These are phyloP conservation scores for Aspergillus fructus DNA, from an alignment of 2,329 filamentous ascomycete species.

Conservation along the genomic window DNA sequence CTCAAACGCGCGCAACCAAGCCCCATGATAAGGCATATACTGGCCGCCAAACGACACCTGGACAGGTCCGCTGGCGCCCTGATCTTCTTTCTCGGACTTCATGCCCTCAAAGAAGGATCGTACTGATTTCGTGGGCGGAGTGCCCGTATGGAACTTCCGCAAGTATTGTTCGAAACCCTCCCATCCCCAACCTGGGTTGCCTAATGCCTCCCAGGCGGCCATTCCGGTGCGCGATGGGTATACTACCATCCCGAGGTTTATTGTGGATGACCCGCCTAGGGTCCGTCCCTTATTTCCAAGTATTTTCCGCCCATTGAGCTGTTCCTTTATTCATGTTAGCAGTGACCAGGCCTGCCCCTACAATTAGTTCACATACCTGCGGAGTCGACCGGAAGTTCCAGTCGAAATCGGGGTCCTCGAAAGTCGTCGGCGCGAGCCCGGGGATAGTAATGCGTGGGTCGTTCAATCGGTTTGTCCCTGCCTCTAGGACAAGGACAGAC, in stretches of 20 bases:
- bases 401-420: constrained; percentile 24
- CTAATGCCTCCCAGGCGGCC: constrained; percentile 47
- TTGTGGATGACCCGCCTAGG: constrained; percentile 49
- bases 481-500: constrained; percentile 31
- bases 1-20: constrained; percentile 18
- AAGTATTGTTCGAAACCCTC: constrained; percentile 51
- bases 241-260: constrained; percentile 41
- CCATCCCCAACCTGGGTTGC: constrained; percentile 48
- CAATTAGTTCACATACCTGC: constrained; percentile 5
- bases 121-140: constrained; percentile 18
- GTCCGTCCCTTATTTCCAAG: constrained; percentile 48
- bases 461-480: constrained; percentile 22
- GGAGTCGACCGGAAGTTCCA: constrained; percentile 26
- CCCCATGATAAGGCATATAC: constrained; percentile 18
- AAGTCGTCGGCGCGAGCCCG: constrained; percentile 18
- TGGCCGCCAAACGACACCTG: constrained; percentile 19
- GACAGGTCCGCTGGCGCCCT: constrained; percentile 22
- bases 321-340: neutral
- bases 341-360: neutral
- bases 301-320: constrained; percentile 43
- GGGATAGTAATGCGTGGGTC: constrained; percentile 26
- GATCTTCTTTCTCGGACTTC: constrained; percentile 23
- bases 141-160: constrained; percentile 39
- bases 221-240: constrained; percentile 38
- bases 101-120: neutral